Base-by-base conservation (phyloP, 148 eudicot species). In the Amaranthus hypochondriacus region DNA sequence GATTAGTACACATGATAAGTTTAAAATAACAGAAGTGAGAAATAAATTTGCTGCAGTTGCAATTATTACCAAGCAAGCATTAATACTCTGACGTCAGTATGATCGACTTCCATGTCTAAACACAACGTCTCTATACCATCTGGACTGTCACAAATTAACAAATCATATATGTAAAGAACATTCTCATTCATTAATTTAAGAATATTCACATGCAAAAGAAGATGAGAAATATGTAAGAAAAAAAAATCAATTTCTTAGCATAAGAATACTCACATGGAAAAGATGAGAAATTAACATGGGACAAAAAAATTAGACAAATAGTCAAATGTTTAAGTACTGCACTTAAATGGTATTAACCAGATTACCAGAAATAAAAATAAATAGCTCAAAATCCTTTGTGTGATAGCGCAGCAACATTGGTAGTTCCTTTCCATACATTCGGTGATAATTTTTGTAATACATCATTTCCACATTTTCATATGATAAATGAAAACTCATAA, bases 71-170 rank as follows among this genome's bases (percentile, higher is more conserved):
- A 95, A 76, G 99, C 99, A 83, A 95, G 88, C 96, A 95, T 89
- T 77, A 95, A 75, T 73, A 95, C 86, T 83, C 92, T 86, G 72
- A 85, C 90, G 78, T 95, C 93, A 3, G 96, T 89, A 69, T 88
- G 89, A 78, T 88, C 94, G 53, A 92, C 88, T 85, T 87, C 96
- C 81, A 95, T 71, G 81, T 92, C 96, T 67, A 87, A 82, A 80
- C 99, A 95, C 18, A 95, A 83, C 48, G 78, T 62, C 89, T 95
- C 99, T 77, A 95, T 87, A 46, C 99, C 96, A 79, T 92, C 97
- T 21, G 99, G 97, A 55, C 99, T 95, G 91, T 62, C 28, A 46
- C 44, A 71, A 50, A 65, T 63, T 52, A 69, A 21, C 11, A 54
- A 70, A 18, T 43, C 28, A 65, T 65, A 15, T 28, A 28, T 63